A percentile compares a stretch with the other conserved stretches of the same genome.
phyloP scores from a whole-genome alignment of 208 protist genomes.

The Balamuthia mandrillaris region DNA sequence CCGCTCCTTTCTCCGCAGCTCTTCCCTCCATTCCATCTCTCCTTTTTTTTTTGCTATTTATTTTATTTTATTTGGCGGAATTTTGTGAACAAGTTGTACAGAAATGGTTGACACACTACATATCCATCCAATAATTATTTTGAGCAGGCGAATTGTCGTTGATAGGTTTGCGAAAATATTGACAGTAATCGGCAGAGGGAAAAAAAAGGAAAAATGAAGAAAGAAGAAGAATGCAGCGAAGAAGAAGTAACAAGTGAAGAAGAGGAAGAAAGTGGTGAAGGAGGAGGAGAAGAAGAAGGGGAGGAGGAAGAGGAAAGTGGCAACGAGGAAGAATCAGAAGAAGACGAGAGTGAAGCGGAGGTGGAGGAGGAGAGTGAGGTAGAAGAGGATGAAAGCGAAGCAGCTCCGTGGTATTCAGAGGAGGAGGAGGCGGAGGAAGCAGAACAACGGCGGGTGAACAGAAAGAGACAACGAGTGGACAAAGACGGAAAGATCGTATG shows the following conservation, averaged over 20 bases:
- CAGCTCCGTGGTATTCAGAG: neutral
- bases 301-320: constrained; percentile 45
- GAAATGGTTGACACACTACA: no score
- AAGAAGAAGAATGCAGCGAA: neutral
- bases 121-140: no score
- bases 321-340: constrained; percentile 55
- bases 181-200: no score
- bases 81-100: no score
- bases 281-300: constrained; percentile 31
- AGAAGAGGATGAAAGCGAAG: neutral
- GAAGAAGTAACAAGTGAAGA: neutral
- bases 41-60: no score
- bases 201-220: no score
- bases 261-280: constrained; percentile 34
- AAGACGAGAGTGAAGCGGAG: neutral
- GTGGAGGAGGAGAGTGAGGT: neutral
- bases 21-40: no score
- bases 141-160: no score
- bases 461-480: neutral
- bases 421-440: neutral
- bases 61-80: no score
- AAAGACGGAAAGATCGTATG: neutral
- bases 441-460: neutral
- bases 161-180: no score
- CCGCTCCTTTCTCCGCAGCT: no score